Conservation (phyloP, 2,329 filamentous ascomycete genomes). For the Sporothrix phasma region DNA sequence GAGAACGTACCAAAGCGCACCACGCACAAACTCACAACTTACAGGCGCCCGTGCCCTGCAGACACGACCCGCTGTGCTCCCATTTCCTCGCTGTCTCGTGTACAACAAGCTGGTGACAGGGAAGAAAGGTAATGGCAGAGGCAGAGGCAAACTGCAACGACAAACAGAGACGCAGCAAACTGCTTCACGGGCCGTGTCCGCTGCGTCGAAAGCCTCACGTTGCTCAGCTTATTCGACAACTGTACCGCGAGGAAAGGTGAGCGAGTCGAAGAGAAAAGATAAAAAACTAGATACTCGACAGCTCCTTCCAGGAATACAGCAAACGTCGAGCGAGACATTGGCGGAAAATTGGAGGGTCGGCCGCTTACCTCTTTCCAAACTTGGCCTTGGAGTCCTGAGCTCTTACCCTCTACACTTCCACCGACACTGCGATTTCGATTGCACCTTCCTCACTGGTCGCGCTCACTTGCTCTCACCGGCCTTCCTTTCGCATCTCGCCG, state of each 20-base stretch:
- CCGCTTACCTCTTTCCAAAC: neutral
- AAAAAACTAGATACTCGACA: neutral
- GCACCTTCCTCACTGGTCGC: too few species aligned
- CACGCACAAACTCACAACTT: neutral
- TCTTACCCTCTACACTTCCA: neutral
- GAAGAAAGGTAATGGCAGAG: neutral
- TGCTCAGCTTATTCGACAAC: neutral
- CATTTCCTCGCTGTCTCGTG: neutral
- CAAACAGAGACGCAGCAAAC: neutral
- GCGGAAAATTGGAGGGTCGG: neutral
- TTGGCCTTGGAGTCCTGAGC: neutral
- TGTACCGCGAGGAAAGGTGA: too few species aligned
- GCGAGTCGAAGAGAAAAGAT: neutral
- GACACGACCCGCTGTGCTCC: slow-evolving; percentile 1
- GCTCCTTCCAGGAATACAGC: too few species aligned
- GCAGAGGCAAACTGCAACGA: too few species aligned
- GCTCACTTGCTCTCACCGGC: neutral
- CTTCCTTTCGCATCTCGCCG: neutral
- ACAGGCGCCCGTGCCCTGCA: neutral
- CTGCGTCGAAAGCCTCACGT: neutral
- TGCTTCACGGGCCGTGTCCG: neutral
- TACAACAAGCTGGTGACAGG: neutral
- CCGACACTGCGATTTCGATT: too few species aligned
- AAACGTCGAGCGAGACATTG: neutral
- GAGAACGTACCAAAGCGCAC: neutral